Evolutionary conservation across 2,329 filamentous ascomycete genomes (phyloP).

Genomic region (Xylogone sp.): DNA sequence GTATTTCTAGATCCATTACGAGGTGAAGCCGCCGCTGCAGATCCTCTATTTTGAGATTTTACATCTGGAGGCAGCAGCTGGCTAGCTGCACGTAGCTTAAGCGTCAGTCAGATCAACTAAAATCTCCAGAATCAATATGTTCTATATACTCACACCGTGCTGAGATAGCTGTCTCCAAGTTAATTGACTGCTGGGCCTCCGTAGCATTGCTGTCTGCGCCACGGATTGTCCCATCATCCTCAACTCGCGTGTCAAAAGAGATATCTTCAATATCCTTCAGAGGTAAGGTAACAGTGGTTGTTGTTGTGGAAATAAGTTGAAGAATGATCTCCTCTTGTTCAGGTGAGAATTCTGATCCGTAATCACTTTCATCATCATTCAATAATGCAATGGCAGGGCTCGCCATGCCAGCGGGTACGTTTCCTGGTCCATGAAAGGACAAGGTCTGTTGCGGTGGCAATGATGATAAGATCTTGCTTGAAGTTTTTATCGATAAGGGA

Average conservation of each 20-base stretch:
- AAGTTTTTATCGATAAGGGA: neutral
- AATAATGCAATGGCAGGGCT: conserved; percentile 11
- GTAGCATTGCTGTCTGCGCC: conserved; percentile 21
- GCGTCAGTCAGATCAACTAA: conserved; percentile 54
- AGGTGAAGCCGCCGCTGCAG: conserved; percentile 2
- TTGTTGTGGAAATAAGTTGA: conserved; percentile 42
- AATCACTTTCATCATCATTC: conserved; percentile 44
- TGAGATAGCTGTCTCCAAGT: conserved; percentile 29
- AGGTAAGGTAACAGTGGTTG: conserved; percentile 27
- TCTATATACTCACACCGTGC: conserved; percentile 46
- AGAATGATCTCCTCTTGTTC: conserved; percentile 52
- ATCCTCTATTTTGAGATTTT: neutral
- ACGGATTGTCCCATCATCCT: conserved; percentile 30
- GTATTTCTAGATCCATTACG: conserved; percentile 31
- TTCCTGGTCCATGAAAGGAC: conserved; percentile 9
- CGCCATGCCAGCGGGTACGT: conserved; percentile 16
- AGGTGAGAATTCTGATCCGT: conserved; percentile 58
- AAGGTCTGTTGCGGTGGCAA: neutral
- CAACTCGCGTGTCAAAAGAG: conserved; percentile 22
- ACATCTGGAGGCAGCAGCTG: conserved; percentile 14
- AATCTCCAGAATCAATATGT: neutral
- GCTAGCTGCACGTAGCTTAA: conserved; percentile 58
- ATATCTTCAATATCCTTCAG: conserved; percentile 15
- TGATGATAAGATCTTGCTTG: too few relatives aligned
- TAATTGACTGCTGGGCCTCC: conserved; percentile 22